Base-by-base conservation (phyloP, 345 rosid species). In the Passiflora organensis region DNA sequence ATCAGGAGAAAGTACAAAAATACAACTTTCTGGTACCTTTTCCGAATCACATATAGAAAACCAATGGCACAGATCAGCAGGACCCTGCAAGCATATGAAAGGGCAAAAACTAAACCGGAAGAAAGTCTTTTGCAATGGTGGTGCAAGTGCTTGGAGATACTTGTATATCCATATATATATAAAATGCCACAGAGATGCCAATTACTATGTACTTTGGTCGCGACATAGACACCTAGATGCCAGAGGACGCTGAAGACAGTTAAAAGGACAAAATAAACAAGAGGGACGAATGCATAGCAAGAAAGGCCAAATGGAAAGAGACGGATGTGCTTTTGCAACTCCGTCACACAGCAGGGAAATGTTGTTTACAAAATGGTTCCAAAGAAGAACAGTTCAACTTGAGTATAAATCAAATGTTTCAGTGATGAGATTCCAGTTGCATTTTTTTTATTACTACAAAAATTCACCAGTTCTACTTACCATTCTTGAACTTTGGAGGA, bases 301-400 rank as follows among this genome's bases (percentile, higher is more conserved):
- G 20, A 49, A 53, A 20, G 28, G 59, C 43, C 23, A 54, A 6
- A 14, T 22, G 13, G 8, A 21, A 23, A 13, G 13, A 23, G 32
- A 22, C 6, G 15, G 16, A 49, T 15, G 23, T 12, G 53, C 65
- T 23, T 71, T 43, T 51, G 43, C 8, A 56, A 56, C 25, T 65
- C 71, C 76, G 71, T 54, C 61, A 28, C n/a, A 46, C 64, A 52
- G 64, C 60, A 56, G 4, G 43, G 45, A 55, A 48, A n/a, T 53
- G 65, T 43, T 53, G 61, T 42, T 69, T 53, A 56, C 73, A 53
- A 63, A 23, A 4, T 43, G 47, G 19, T 43, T 43, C 47, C 47
- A 43, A 43, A 5, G 47, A 17, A 8, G 11, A 43, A 15, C 18
- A 11, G 6, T 10, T 43, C 34, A 28, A 28, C 34, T 28, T 28